These are phyloP conservation scores for Hypoxylon rickii DNA, from an alignment of 495 filamentous ascomycete genomes.

Conservation along the genomic window DNA sequence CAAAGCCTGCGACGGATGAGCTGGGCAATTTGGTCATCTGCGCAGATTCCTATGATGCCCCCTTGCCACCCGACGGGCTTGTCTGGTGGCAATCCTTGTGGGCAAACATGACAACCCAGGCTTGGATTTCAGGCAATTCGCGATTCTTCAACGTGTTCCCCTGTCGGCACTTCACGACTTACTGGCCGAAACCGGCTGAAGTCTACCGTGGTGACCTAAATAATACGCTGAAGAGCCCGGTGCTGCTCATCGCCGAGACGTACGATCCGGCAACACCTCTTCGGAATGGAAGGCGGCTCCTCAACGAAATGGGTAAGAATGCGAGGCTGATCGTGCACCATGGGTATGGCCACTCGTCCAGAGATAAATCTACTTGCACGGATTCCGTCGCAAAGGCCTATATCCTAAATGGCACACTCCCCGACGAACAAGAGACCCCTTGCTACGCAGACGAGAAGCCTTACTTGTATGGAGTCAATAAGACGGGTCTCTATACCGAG, in stretches of 20 bases:
- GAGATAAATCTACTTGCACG: constrained; percentile 49
- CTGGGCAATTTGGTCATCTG: constrained; percentile 48
- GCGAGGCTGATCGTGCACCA: constrained; percentile 52
- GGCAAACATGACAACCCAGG: constrained; percentile 47
- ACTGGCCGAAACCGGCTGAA: constrained; percentile 50
- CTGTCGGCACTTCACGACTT: constrained; percentile 46
- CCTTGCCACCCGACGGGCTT: constrained; percentile 42
- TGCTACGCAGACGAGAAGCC: constrained; percentile 53
- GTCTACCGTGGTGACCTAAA: constrained; percentile 51
- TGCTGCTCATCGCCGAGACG: constrained; percentile 52
- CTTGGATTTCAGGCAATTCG: constrained; percentile 52
- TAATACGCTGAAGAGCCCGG: constrained; percentile 45
- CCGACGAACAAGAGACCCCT: constrained; percentile 42
- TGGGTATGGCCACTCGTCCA: constrained; percentile 51
- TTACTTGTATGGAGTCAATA: constrained; percentile 41
- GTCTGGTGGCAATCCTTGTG: constrained; percentile 50
- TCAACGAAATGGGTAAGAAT: constrained; percentile 49
- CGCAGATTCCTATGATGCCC: constrained; percentile 48
- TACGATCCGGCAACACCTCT: constrained; percentile 56
- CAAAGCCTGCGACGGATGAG: constrained; percentile 39
- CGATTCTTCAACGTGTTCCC: constrained; percentile 49
- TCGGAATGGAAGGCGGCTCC: constrained; percentile 47
- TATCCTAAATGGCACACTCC: constrained; percentile 44
- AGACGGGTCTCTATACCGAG: background rate
- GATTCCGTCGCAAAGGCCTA: constrained; percentile 43